phyloP scores from a whole-genome alignment of 2,329 filamentous ascomycete genomes.

The Colletotrichum chlorophyti region DNA sequence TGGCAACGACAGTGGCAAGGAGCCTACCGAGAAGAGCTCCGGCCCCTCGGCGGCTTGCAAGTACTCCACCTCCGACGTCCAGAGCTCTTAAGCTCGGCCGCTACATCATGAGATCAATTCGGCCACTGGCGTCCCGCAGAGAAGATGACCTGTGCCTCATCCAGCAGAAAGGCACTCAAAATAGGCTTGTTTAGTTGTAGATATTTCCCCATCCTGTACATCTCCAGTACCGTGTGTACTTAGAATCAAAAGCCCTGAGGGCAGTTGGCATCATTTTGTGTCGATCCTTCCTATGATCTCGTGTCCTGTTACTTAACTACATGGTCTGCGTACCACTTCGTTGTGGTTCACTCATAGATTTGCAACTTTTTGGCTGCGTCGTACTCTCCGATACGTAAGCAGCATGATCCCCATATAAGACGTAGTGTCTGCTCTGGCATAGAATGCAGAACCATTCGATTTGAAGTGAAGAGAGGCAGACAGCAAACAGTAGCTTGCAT shows the following conservation, averaged over 20 bases:
- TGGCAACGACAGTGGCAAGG: constrained; percentile 19
- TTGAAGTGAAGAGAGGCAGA: no score
- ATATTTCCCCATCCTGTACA: constrained; percentile 19
- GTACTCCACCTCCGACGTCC: constrained; percentile 16
- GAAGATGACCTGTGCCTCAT: background rate
- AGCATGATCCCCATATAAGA: no score
- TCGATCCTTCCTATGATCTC: background rate
- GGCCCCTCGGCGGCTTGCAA: constrained; percentile 25
- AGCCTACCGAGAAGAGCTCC: constrained; percentile 16
- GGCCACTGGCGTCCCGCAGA: background rate
- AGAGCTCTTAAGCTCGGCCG: background rate
- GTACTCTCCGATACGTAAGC: no score
- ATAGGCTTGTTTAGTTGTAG: constrained; percentile 24
- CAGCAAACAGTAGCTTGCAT: no score
- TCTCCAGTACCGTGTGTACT: constrained; percentile 1
- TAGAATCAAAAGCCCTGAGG: constrained; percentile 16
- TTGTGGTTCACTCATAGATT: no score
- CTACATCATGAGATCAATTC: background rate
- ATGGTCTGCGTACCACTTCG: no score
- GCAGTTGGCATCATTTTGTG: background rate
- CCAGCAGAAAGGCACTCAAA: background rate
- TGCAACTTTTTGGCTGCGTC: no score
- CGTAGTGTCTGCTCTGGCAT: no score
- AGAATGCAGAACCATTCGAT: no score
- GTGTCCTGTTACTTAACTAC: no score